Conservation (phyloP, 768 basidiomycete species). For the Galerina marginata region DNA sequence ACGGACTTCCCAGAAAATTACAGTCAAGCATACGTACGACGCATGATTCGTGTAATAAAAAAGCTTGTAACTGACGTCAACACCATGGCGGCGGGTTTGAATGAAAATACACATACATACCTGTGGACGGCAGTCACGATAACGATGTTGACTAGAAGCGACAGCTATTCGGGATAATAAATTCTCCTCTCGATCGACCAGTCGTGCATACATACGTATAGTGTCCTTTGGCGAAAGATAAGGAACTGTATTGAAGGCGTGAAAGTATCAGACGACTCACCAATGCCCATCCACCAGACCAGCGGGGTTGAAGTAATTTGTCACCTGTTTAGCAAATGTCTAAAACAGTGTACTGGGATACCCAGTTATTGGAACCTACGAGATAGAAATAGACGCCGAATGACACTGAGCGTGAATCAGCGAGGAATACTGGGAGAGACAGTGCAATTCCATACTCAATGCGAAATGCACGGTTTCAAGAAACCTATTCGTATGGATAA, state of each 20-base stretch:
- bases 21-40: constrained; percentile 25
- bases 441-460: constrained; percentile 28
- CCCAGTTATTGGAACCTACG: constrained; percentile 19
- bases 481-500: constrained; percentile 20
- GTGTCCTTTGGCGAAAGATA: constrained; percentile 30
- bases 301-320: constrained; percentile 40
- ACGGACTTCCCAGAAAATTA: too few species aligned
- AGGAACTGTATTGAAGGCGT: not conserved
- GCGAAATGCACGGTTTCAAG: constrained; percentile 38
- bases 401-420: constrained; percentile 25
- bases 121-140: constrained; percentile 38
- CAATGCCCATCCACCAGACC: constrained; percentile 41
- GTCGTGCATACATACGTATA: constrained; percentile 33
- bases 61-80: constrained; percentile 28
- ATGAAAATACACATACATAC: constrained; percentile 21
- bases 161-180: constrained; percentile 22
- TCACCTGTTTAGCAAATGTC: constrained; percentile 29
- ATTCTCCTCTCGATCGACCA: not conserved
- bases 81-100: not conserved
- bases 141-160: constrained; percentile 32
- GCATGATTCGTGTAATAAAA: constrained; percentile 37
- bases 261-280: constrained; percentile 23
- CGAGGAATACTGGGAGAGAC: not conserved
- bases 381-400: constrained; percentile 46
- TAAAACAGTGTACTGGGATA: not conserved